Evolutionary conservation across 1,284 basidiomycete species (phyloP), one percentile per base, ranked within the genome.

Genomic region (Cystobasidium pallidum): DNA sequence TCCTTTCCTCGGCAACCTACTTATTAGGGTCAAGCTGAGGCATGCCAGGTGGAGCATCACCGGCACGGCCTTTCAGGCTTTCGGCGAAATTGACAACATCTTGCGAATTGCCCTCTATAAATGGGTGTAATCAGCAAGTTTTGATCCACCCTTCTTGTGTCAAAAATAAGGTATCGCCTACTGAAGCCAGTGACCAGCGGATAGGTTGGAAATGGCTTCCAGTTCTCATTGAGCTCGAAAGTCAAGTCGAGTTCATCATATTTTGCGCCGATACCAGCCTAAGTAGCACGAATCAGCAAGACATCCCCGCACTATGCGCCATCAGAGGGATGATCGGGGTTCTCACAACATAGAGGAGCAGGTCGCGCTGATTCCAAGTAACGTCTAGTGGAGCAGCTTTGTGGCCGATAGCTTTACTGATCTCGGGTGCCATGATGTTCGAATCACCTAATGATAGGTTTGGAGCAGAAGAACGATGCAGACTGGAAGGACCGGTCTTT

Each of bases 161-260:
- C 17, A 32, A 7, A 26, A 26, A 2, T 39, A 13, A 4, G 13
- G 30, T 3, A 15, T 2, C 24, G 43, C 62, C 70, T 76, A 73
- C 79, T 80, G 32, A 80, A 70, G 15, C 67, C 78, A 17, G 81
- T 74, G 0, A 81, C 81, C 52, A 82, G 78, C 1, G 81, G 81
- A 73, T 81, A 81, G 1, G 79, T 80, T 4, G 80, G 79, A 75
- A 81, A 79, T 28, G 80, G 76, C 19, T 79, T 77, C 76, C 80
- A 81, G 21, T 77, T 75, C 13, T 76, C 65, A 49, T 75, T 62
- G 36, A 77, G 75, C 75, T 81, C 81, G 73, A 79, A 81, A n/a
- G 78, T 75, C 59, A 78, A 78, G 34, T 78, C 74, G 52, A 81
- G 78, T 45, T 81, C 80, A 32, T 79, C 75, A n/a, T 74, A 72